These are phyloP conservation scores for Lentithecium fluviatile DNA, from an alignment of 495 filamentous ascomycete species.

Conservation along the genomic window DNA sequence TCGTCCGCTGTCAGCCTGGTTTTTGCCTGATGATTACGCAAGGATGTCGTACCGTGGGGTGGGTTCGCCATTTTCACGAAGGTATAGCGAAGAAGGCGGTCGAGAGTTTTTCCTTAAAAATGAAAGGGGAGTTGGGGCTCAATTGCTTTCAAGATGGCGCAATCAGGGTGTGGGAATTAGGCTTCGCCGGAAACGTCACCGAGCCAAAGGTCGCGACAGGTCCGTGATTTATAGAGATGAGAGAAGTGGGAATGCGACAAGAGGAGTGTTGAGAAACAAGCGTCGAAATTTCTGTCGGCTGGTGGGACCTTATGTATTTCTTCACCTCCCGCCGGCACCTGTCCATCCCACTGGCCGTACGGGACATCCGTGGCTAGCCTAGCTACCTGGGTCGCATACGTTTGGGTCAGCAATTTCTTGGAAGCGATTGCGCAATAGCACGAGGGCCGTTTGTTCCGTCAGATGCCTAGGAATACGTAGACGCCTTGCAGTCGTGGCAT, in stretches of 20 bases:
- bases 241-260: neutral
- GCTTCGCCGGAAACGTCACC: constrained; percentile 12
- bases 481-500: neutral
- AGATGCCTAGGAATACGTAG: neutral
- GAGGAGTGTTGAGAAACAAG: neutral
- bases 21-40: neutral
- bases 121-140: neutral
- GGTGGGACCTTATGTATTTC: constrained; percentile 2
- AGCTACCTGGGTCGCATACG: constrained; percentile 13
- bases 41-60: constrained; percentile 63
- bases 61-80: constrained; percentile 63
- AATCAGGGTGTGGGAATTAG: neutral
- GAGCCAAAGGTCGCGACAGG: neutral
- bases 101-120: neutral
- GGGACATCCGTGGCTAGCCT: constrained; percentile 7
- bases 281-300: constrained; percentile 1
- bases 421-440: constrained; percentile 33
- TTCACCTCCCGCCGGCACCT: constrained; percentile 4
- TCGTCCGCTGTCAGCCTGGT: constrained; percentile 9
- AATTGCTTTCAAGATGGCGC: constrained; percentile 8
- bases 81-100: neutral
- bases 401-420: constrained; percentile 21
- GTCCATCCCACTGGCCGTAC: constrained; percentile 3
- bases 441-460: constrained; percentile 11
- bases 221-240: neutral